Percentiles rank a stretch among this genome's conserved stretches.
Evolutionary conservation across 352 stramenopile genomes (phyloP).

Genomic region (Phytophthora pluvialis): DNA sequence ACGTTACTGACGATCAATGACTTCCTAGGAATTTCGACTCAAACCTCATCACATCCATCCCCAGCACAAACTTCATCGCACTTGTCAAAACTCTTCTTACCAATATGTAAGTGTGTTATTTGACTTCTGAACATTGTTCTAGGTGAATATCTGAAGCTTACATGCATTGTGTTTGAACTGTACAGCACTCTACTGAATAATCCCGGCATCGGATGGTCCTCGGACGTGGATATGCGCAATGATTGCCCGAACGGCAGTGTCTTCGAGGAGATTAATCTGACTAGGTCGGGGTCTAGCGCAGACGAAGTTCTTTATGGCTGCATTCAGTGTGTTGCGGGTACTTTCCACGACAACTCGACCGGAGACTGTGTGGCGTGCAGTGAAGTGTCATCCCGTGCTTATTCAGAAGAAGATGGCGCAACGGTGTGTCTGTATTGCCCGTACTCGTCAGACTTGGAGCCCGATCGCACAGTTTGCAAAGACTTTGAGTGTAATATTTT

Average conservation of each 20-base stretch:
- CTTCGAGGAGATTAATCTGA: constrained; percentile 46
- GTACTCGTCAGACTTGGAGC: constrained; percentile 61
- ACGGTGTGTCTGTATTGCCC: constrained; percentile 64
- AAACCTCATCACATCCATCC: constrained; percentile 66
- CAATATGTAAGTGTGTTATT: constrained; percentile 48
- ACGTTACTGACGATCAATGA: neutral
- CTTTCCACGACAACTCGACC: constrained; percentile 59
- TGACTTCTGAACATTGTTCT: neutral
- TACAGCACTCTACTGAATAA: constrained; percentile 57
- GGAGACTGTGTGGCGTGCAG: constrained; percentile 49
- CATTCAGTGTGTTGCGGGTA: constrained; percentile 66
- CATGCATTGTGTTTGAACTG: neutral
- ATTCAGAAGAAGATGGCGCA: constrained; percentile 58
- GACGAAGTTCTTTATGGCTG: constrained; percentile 52
- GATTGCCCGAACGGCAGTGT: constrained; percentile 66
- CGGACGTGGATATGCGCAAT: constrained; percentile 39
- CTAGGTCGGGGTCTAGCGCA: constrained; percentile 9
- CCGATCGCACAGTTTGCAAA: constrained; percentile 43
- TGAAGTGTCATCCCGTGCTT: constrained; percentile 55
- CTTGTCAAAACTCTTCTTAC: constrained; percentile 50
- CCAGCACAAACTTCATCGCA: constrained; percentile 55
- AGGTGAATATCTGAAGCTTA: neutral
- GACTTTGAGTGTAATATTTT: constrained; percentile 59
- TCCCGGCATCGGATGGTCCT: constrained; percentile 52
- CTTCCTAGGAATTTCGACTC: constrained; percentile 56